These are phyloP conservation scores for Combretum micranthum DNA, from an alignment of 345 rosid species.

Conservation along the genomic window DNA sequence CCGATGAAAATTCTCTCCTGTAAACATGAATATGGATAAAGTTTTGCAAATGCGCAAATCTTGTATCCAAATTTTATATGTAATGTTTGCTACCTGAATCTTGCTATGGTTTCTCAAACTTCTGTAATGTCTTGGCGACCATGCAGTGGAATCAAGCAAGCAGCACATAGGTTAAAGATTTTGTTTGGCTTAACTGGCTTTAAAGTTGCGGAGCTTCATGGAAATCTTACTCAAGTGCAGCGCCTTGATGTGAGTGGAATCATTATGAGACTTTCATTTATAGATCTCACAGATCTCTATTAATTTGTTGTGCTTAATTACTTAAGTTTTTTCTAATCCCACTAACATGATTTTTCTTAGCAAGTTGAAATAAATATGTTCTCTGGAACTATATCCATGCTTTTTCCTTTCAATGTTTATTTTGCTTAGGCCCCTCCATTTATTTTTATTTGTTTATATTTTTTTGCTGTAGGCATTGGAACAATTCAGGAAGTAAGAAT, in stretches of 20 bases:
- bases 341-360: not conserved
- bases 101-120: not conserved
- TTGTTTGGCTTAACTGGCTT: constrained; percentile 76
- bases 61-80: not conserved
- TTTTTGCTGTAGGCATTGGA: constrained; percentile 60
- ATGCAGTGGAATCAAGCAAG: constrained; percentile 87
- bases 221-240: constrained; percentile 94
- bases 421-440: not conserved
- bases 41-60: no score
- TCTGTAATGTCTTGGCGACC: constrained; percentile 7
- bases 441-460: not conserved
- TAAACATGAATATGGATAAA: no score
- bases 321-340: not conserved
- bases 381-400: not conserved
- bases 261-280: not conserved
- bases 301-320: not conserved
- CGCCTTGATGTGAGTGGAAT: constrained; percentile 75
- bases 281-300: not conserved
- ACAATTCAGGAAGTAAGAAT: constrained; percentile 83
- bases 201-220: constrained; percentile 95
- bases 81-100: not conserved
- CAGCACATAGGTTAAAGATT: constrained; percentile 95
- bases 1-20: no score
- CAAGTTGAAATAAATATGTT: not conserved
- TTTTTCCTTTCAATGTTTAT: not conserved